Conservation (phyloP, 768 basidiomycete genomes). For the Crepidotus variabilis region DNA sequence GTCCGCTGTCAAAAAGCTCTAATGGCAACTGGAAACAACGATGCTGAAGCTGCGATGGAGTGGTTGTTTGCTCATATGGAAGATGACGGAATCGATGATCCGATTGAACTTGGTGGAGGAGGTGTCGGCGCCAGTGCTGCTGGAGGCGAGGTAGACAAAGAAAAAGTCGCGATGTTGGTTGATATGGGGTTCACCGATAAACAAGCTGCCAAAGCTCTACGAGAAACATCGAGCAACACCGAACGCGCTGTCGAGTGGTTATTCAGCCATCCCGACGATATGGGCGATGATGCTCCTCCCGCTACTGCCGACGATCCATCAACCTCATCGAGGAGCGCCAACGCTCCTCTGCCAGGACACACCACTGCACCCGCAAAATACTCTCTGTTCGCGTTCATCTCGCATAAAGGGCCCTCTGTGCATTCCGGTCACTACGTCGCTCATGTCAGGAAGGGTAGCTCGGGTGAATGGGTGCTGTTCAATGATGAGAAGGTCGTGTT, state of each 20-base stretch:
- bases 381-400: constrained; percentile 88
- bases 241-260: constrained; percentile 96
- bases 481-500: constrained; percentile 96
- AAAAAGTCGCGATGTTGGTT: constrained; percentile 67
- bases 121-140: not conserved
- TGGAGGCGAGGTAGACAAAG: constrained; percentile 53
- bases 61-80: constrained; percentile 97
- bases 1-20: constrained; percentile 88
- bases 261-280: constrained; percentile 89
- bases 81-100: constrained; percentile 88
- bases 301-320: constrained; percentile 18
- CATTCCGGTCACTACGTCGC: constrained; percentile 95
- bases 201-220: constrained; percentile 84
- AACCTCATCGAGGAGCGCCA: too few relatives aligned
- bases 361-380: constrained; percentile 69
- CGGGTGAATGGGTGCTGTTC: constrained; percentile 77
- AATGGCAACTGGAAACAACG: constrained; percentile 77
- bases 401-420: constrained; percentile 94
- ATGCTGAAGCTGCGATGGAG: constrained; percentile 84
- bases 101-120: constrained; percentile 38
- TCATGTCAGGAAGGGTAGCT: constrained; percentile 55
- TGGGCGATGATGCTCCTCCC: constrained; percentile 46
- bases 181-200: constrained; percentile 92
- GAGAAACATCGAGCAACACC: constrained; percentile 75
- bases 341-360: constrained; percentile 52